A percentile compares a stretch with the other conserved stretches of the same genome.
phyloP scores from a whole-genome alignment of 192 early-diverging fungal genomes.

The Backusella westeae region DNA sequence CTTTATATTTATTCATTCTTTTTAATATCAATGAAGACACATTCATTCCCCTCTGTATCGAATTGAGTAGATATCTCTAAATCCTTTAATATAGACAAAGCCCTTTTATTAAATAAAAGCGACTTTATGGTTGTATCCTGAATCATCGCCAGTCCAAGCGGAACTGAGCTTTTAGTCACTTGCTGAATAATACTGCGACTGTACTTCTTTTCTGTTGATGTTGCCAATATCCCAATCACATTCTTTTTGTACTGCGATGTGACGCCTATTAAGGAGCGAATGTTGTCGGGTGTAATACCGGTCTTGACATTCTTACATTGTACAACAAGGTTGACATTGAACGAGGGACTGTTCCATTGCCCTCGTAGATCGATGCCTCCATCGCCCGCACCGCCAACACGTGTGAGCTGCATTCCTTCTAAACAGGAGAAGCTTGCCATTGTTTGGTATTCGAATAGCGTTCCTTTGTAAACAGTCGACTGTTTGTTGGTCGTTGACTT shows the following conservation, averaged over 20 bases:
- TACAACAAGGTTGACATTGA: conserved; percentile 6
- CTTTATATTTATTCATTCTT: not conserved
- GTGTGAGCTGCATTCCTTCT: conserved; percentile 15
- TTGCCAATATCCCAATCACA: conserved; percentile 22
- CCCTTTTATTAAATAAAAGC: conserved; percentile 18
- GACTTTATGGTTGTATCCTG: conserved; percentile 14
- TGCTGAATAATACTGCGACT: conserved; percentile 9
- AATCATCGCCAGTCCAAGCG: conserved; percentile 21
- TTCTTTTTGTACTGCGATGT: not conserved
- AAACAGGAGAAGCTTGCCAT: not conserved
- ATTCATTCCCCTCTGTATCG: conserved; percentile 5
- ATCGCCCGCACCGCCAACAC: conserved; percentile 19
- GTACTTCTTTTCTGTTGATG: not conserved
- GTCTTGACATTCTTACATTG: conserved; percentile 25
- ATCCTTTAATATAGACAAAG: conserved; percentile 10
- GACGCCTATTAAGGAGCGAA: conserved; percentile 16
- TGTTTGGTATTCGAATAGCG: conserved; percentile 22
- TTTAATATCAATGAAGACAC: conserved; percentile 1
- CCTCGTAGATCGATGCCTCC: conserved; percentile 28
- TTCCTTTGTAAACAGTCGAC: conserved; percentile 16
- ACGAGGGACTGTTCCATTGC: not conserved
- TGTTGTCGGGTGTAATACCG: conserved; percentile 20
- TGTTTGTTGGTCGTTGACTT: not conserved
- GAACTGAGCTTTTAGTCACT: conserved; percentile 12
- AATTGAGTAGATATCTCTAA: conserved; percentile 9